These are phyloP conservation scores for Hyaloperonospora brassicae DNA, from an alignment of 352 stramenopile genomes.

Conservation along the genomic window DNA sequence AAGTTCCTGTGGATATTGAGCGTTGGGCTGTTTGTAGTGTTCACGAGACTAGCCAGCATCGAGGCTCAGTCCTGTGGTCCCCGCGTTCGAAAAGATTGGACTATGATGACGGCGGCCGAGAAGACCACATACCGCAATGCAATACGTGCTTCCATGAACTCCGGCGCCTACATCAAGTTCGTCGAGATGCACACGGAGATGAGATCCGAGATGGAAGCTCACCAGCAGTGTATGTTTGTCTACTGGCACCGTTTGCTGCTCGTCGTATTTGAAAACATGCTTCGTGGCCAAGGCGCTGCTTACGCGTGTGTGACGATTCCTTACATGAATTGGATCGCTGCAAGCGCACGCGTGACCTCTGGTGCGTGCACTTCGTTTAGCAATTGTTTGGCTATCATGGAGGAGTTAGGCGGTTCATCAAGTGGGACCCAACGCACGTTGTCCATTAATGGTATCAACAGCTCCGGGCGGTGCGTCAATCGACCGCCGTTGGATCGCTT, in stretches of 20 bases:
- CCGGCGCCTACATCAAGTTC: conserved; percentile 50
- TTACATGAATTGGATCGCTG: conserved; percentile 72
- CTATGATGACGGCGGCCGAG: conserved; percentile 31
- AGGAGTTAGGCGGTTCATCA: conserved; percentile 33
- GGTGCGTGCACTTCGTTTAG: conserved; percentile 43
- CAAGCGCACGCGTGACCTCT: conserved; percentile 31
- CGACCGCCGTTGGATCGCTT: conserved; percentile 43
- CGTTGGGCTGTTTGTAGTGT: conserved; percentile 10
- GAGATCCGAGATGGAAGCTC: conserved; percentile 43
- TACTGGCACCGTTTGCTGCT: conserved; percentile 77
- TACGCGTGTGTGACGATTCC: conserved; percentile 73
- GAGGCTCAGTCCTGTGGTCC: conserved; percentile 27
- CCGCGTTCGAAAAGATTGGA: conserved; percentile 44
- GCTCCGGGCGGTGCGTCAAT: conserved; percentile 34
- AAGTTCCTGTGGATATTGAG: conserved; percentile 22
- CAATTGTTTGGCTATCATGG: conserved; percentile 36
- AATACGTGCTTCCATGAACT: conserved; percentile 45
- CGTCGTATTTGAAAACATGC: conserved; percentile 74
- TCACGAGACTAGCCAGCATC: conserved; percentile 5
- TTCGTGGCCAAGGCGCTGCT: conserved; percentile 39
- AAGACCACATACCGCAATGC: conserved; percentile 45
- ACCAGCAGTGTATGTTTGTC: conserved; percentile 71
- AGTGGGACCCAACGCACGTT: conserved; percentile 21
- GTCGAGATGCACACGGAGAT: conserved; percentile 62
- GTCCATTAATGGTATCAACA: conserved; percentile 42